phyloP scores from a whole-genome alignment of 2,329 filamentous ascomycete species.

The Leptographium procerum region DNA sequence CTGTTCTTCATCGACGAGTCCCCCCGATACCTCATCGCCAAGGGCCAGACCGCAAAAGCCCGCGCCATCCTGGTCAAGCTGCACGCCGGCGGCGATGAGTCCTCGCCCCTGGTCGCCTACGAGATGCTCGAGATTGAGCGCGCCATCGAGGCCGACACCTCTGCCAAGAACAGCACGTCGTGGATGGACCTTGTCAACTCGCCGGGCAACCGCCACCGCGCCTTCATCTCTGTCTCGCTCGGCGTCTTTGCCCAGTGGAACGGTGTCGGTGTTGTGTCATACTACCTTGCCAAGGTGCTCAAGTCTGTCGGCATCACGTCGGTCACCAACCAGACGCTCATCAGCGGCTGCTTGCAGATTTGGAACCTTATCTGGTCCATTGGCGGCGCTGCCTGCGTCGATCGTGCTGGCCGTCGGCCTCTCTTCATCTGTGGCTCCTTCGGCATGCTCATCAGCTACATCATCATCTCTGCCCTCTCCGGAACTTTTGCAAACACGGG shows the following conservation, averaged over 20 bases:
- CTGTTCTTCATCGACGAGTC: too few species aligned
- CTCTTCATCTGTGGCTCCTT: conserved; percentile 20
- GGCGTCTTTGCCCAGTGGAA: conserved; percentile 7
- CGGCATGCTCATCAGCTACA: conserved; percentile 10
- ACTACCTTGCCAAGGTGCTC: conserved; percentile 4
- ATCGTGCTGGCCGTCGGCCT: conserved; percentile 19
- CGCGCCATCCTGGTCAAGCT: too few species aligned
- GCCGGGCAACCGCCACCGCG: conserved; percentile 14
- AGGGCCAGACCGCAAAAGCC: too few species aligned
- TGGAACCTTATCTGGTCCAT: conserved; percentile 8
- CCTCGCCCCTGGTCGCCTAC: too few species aligned
- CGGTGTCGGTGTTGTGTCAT: conserved; percentile 4
- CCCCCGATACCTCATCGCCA: too few species aligned
- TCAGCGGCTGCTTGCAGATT: conserved; percentile 23
- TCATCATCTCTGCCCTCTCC: background rate
- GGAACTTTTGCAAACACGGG: conserved; percentile 9
- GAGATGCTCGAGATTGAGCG: too few species aligned
- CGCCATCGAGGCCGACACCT: too few species aligned
- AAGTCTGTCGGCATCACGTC: conserved; percentile 18
- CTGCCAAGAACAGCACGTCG: too few species aligned
- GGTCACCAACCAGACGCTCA: conserved; percentile 24
- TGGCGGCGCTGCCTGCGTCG: conserved; percentile 16
- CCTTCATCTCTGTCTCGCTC: conserved; percentile 5
- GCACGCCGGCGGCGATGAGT: too few species aligned
- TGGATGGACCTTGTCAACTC: too few species aligned